Conservation (phyloP, 257 asterid species). For the Ophiorrhiza pumila region DNA sequence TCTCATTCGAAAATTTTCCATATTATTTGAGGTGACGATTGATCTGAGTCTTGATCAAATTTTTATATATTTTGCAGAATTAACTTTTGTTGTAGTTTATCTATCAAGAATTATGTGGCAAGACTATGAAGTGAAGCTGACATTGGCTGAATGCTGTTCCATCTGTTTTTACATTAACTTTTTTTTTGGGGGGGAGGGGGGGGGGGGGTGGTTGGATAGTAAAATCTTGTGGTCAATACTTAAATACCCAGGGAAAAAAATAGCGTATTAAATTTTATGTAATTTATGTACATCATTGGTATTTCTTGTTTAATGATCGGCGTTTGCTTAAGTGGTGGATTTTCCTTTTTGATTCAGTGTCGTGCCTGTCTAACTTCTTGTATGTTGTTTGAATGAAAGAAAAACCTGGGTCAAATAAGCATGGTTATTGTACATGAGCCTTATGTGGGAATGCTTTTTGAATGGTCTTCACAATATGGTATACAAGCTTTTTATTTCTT, state of each 20-base stretch:
- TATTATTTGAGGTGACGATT: conserved; percentile 73
- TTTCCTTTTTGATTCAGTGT: background rate
- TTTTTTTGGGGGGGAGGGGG: too few species aligned
- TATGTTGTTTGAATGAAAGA: background rate
- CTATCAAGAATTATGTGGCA: background rate
- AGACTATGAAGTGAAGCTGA: conserved; percentile 1
- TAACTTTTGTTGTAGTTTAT: background rate
- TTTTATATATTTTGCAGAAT: too few species aligned
- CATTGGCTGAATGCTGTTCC: background rate
- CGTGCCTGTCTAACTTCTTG: background rate
- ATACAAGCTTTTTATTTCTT: background rate
- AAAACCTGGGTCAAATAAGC: background rate
- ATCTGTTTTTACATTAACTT: background rate
- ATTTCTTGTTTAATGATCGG: background rate
- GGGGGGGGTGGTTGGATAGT: too few species aligned
- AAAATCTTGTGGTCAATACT: background rate
- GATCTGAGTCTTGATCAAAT: background rate
- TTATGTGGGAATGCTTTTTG: background rate
- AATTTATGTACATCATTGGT: background rate
- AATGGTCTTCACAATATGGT: background rate
- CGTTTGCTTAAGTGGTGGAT: background rate
- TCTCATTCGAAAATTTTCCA: conserved; percentile 77
- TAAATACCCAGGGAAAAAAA: background rate
- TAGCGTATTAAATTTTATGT: background rate
- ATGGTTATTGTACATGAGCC: background rate